phyloP scores from a whole-genome alignment of 2,329 filamentous ascomycete species.

The Arthroderma uncinatum region DNA sequence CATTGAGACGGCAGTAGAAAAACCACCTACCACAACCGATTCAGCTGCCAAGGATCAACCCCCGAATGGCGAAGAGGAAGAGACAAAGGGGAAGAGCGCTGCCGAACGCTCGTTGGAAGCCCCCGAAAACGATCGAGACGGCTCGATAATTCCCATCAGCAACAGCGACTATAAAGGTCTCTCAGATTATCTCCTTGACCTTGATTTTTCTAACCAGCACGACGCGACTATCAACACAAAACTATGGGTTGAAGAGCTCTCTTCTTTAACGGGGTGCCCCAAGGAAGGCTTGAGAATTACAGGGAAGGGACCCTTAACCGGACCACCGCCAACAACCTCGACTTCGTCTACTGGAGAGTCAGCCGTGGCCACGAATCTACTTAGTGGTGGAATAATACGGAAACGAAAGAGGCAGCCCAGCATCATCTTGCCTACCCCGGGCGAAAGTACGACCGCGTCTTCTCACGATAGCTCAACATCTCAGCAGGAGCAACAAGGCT shows the following conservation, averaged over 20 bases:
- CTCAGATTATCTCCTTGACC: constrained; percentile 31
- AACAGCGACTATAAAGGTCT: constrained; percentile 32
- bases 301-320: constrained; percentile 19
- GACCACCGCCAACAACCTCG: not conserved
- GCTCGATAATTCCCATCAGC: constrained; percentile 27
- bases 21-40: not conserved
- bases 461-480: not conserved
- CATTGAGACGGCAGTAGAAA: not conserved
- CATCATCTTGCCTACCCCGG: not conserved
- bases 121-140: constrained; percentile 15
- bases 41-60: not conserved
- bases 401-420: constrained; percentile 29
- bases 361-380: constrained; percentile 18
- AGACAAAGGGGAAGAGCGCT: not conserved
- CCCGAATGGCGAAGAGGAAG: constrained; percentile 24
- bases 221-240: constrained; percentile 31
- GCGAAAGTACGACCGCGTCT: not conserved
- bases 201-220: constrained; percentile 34
- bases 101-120: not conserved
- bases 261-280: constrained; percentile 28
- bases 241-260: constrained; percentile 33
- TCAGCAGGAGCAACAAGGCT: not conserved
- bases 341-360: not conserved
- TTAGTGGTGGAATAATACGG: constrained; percentile 25
- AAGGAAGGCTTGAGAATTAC: constrained; percentile 27